Percentiles rank a stretch among this genome's conserved stretches.
These are phyloP conservation scores for Xylariaceae sp. DNA, from an alignment of 2,329 filamentous ascomycete genomes.

Conservation along the genomic window DNA sequence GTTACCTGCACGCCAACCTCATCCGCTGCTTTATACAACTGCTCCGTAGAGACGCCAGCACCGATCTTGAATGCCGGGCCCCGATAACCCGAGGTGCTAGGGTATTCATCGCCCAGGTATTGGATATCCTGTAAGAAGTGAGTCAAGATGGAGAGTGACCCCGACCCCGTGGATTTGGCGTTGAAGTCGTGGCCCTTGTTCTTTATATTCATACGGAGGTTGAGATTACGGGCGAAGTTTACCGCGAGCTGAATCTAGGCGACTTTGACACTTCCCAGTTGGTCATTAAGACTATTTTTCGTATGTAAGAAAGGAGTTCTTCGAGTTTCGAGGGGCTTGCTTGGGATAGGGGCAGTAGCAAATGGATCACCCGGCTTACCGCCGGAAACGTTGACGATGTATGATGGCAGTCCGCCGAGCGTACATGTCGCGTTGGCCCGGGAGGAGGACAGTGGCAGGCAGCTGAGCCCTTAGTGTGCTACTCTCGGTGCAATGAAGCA, in stretches of 20 bases:
- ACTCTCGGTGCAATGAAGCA: no score
- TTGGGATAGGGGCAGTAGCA: no score
- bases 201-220: conserved; percentile 52
- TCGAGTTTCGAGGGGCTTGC: no score
- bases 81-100: conserved; percentile 18
- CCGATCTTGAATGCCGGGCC: conserved; percentile 59
- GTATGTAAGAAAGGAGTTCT: no score
- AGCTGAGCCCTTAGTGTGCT: conserved; percentile 22
- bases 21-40: conserved; percentile 54
- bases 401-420: conserved; percentile 45
- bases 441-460: conserved; percentile 30
- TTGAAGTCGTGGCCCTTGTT: conserved; percentile 58
- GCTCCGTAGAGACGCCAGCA: conserved; percentile 55
- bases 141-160: conserved; percentile 42
- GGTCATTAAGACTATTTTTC: no score
- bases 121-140: conserved; percentile 38
- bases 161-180: conserved; percentile 41
- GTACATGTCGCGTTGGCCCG: conserved; percentile 37
- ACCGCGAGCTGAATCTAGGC: conserved; percentile 49
- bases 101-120: conserved; percentile 36
- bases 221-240: conserved; percentile 49
- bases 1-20: conserved; percentile 52
- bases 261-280: conserved; percentile 21
- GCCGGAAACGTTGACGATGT: conserved; percentile 46
- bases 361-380: no score